A percentile compares a stretch with the other conserved stretches of the same genome.
Conservation (phyloP, 2,329 filamentous ascomycete species). For the Xylariaceae sp. region DNA sequence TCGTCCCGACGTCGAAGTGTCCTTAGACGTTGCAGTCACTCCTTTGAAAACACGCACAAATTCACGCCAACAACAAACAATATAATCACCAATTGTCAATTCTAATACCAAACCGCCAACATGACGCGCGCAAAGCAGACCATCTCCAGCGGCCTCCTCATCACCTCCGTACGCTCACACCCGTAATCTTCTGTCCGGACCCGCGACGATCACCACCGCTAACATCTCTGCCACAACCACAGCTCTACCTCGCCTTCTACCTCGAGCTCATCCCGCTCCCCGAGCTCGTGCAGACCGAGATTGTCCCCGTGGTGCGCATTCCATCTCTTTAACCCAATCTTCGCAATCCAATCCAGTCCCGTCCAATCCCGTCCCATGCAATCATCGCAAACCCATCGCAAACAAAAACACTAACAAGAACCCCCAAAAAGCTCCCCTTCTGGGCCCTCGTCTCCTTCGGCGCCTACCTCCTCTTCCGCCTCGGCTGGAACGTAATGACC, state of each 20-base stretch:
- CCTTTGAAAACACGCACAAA: neutral
- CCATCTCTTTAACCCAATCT: neutral
- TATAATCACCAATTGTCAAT: no score
- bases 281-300: conserved; percentile 68
- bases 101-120: conserved; percentile 27
- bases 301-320: conserved; percentile 78
- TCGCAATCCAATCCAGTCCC: no score
- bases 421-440: conserved; percentile 69
- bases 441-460: conserved; percentile 89
- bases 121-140: conserved; percentile 97
- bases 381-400: no score
- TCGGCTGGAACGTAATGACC: conserved; percentile 87
- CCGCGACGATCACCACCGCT: neutral
- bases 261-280: conserved; percentile 79
- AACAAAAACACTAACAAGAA: conserved; percentile 1
- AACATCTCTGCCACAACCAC: conserved; percentile 18
- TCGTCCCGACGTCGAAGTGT: neutral
- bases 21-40: neutral
- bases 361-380: no score
- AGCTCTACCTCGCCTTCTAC: conserved; percentile 88
- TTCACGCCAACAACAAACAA: neutral
- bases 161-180: conserved; percentile 67
- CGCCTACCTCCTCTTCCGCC: conserved; percentile 83
- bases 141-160: conserved; percentile 78
- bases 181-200: neutral